Percentiles rank a stretch among this genome's conserved stretches.
These are phyloP conservation scores for Phytophthora sojae DNA, from an alignment of 352 stramenopile genomes.

Conservation along the genomic window DNA sequence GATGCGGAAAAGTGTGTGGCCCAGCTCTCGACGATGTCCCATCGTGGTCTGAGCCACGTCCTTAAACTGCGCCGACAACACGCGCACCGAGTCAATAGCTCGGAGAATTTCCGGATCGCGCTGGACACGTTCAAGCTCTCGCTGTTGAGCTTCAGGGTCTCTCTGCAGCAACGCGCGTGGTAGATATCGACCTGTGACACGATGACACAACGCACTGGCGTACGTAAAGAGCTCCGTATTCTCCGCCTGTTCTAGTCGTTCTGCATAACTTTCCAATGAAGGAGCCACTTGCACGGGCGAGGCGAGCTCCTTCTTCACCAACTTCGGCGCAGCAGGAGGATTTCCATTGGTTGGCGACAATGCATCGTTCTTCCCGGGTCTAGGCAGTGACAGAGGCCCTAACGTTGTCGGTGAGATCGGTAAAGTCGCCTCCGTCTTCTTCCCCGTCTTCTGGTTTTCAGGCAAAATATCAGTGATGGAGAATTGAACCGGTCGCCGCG, in stretches of 20 bases:
- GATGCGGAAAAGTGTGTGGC: constrained; percentile 70
- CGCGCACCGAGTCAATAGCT: constrained; percentile 56
- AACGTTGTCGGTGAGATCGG: constrained; percentile 3
- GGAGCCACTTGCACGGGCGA: constrained; percentile 1
- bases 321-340: constrained; percentile 19
- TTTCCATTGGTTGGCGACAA: not conserved
- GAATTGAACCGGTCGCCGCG: constrained; percentile 25
- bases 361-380: constrained; percentile 10
- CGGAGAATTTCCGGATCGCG: constrained; percentile 64
- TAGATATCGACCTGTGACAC: constrained; percentile 72
- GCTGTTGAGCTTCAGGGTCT: constrained; percentile 55
- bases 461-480: constrained; percentile 46
- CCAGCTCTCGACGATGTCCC: constrained; percentile 71
- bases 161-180: constrained; percentile 49
- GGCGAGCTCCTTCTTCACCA: constrained; percentile 7
- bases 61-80: constrained; percentile 77
- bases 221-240: constrained; percentile 79
- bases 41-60: constrained; percentile 63
- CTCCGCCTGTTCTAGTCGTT: constrained; percentile 52
- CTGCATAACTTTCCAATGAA: constrained; percentile 41
- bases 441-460: constrained; percentile 21
- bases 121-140: constrained; percentile 67
- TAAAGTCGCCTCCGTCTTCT: constrained; percentile 4
- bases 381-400: constrained; percentile 24
- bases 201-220: constrained; percentile 67